Conservation (phyloP, 2,329 filamentous ascomycete genomes). For the Aspergillus sp. region DNA sequence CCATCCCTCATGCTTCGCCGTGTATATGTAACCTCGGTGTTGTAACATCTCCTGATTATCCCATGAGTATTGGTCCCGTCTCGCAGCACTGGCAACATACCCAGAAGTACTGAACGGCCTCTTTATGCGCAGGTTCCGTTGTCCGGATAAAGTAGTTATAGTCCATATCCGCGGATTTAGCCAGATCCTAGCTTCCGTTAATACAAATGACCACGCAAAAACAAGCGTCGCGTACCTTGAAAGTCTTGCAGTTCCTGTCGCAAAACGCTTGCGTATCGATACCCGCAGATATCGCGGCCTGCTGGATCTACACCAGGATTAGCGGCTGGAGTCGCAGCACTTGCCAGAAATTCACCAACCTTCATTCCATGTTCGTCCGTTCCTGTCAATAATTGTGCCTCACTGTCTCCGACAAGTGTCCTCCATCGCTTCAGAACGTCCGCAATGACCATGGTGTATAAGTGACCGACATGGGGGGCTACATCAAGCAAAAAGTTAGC, state of each 20-base stretch:
- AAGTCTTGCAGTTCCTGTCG: constrained; percentile 77
- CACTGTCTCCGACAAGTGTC: constrained; percentile 64
- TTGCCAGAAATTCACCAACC: constrained; percentile 35
- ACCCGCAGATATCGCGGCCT: constrained; percentile 70
- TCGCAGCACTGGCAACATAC: constrained; percentile 31
- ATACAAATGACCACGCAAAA: neutral
- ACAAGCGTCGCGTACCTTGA: constrained; percentile 53
- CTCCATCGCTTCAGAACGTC: constrained; percentile 95
- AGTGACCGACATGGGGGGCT: constrained; percentile 92
- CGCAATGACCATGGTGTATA: constrained; percentile 88
- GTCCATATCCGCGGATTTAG: constrained; percentile 65
- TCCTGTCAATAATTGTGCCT: constrained; percentile 78
- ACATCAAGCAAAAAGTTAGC: constrained; percentile 1
- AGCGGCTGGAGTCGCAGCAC: constrained; percentile 7
- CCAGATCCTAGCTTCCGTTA: constrained; percentile 55
- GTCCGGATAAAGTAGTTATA: constrained; percentile 92
- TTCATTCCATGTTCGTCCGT: constrained; percentile 99
- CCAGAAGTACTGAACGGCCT: constrained; percentile 90
- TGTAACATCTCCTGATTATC: constrained; percentile 61
- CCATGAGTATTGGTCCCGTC: neutral
- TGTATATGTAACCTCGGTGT: constrained; percentile 76
- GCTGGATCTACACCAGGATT: constrained; percentile 64
- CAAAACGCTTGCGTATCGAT: constrained; percentile 81
- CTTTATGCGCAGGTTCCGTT: constrained; percentile 76
- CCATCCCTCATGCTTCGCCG: constrained; percentile 87